Evolutionary conservation across 1,139 yeast species (phyloP), one percentile per base, ranked within the genome.

Genomic region (Yamadazyma spencermartinsiae): DNA sequence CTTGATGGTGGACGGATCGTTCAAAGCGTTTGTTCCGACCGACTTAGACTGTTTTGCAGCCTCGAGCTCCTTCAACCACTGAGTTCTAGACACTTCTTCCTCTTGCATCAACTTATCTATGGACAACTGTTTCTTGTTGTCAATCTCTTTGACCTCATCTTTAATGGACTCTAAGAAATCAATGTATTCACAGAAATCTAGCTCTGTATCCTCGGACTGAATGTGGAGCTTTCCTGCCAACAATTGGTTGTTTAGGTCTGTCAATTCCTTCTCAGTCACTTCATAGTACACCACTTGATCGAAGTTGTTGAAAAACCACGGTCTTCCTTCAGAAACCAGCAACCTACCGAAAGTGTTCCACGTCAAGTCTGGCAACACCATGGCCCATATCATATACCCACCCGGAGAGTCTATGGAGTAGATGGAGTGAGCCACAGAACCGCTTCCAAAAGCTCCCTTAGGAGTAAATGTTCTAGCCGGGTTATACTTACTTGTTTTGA

Each of bases 271-370:
- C 58, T 87, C 96, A 17, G 79, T 85, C 2, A 30, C 41, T 18
- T 38, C 41, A 36, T 32, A 38, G 12, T 36, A 35, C 26, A 36
- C 92, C 48, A 87, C 80, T 65, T 86, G 92, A 58, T 87, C 96
- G 54, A 87, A 87, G 49, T 90, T 90, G 11, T 80, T 66, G 52
- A 87, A 69, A 51, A 87, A 65, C 96, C 96, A 87, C 37, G 95
- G 96, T 37, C 60, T 63, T 28, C 54, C 54, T 9, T 18, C 10
- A 18, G 37, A 33, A 14, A 33, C 31, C 15, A 19, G 16, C 13
- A 38, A 11, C 28, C 33, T 36, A 13, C 39, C 41, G 25, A 27
- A 38, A 11, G 41, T 38, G 29, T 38, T 38, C 41, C 41, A 38
- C 16, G 28, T 31, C 9, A 38, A 38, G 24, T 36, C 31, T 8